These are phyloP conservation scores for Thraustochytrium sp. DNA, from an alignment of 352 stramenopile genomes.

Conservation along the genomic window DNA sequence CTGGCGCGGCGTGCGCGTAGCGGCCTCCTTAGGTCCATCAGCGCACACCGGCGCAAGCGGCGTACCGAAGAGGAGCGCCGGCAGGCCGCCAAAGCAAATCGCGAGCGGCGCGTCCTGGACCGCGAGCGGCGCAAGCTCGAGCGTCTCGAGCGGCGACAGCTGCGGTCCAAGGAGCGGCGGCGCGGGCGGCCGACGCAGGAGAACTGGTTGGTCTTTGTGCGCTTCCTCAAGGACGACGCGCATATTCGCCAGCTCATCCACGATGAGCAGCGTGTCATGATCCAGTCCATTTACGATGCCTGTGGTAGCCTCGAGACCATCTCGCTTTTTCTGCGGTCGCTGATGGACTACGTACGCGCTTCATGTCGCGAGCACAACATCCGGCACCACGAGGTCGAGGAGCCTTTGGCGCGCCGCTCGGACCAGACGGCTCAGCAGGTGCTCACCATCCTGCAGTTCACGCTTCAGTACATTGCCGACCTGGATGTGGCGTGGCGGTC, in stretches of 20 bases:
- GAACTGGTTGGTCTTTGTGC: neutral
- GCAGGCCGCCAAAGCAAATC: neutral
- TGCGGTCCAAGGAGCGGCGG: neutral
- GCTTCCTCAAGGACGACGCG: neutral
- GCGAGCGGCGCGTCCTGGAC: neutral
- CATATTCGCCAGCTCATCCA: neutral
- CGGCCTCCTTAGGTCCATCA: slow-evolving; percentile 13
- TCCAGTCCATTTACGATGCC: neutral
- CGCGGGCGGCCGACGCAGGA: neutral
- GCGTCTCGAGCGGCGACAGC: neutral
- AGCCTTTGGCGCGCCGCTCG: neutral
- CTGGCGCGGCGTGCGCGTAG: neutral
- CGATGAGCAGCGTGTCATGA: slow-evolving; percentile 1
- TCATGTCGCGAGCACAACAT: slow-evolving; percentile 18
- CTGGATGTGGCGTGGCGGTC: neutral
- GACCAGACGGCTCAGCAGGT: slow-evolving; percentile 25
- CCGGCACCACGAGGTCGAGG: neutral
- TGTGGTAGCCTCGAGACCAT: slow-evolving; percentile 1
- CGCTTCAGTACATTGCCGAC: slow-evolving; percentile 9
- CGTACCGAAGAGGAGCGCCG: neutral
- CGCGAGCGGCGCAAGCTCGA: neutral
- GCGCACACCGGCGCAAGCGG: neutral
- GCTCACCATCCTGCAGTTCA: slow-evolving; percentile 33
- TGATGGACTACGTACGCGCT: slow-evolving; percentile 23
- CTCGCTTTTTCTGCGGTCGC: neutral